Evolutionary conservation across 495 filamentous ascomycete species (phyloP), one percentile per base, ranked within the genome.

Genomic region (Talaromyces wortmannii): DNA sequence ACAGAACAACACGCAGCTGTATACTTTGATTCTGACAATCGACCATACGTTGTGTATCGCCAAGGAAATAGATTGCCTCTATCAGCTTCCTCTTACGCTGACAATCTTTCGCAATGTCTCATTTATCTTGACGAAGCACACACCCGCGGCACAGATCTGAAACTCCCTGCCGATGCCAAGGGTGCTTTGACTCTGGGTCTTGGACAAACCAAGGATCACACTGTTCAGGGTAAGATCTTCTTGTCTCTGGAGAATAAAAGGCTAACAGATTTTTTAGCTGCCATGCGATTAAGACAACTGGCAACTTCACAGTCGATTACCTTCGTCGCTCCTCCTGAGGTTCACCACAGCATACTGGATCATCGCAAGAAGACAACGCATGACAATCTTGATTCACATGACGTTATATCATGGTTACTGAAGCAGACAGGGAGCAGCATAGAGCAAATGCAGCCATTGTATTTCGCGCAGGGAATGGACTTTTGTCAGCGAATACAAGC

Each of bases 101-200:
- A 79, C 5, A 74, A 85, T 12, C 69, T 89, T 6, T 78, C 77
- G 10, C 49, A 63, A 0, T 90, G 85, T 59, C 64, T 91, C 0
- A 81, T 91, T 0, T 92, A 84, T 61, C 68, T 91, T 2, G 88
- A 91, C 45, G 83, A 92, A 58, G 81, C 81, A 0, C 88, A 91
- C 59, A 91, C 88, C 0, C 70, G 88, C 59, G 89, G 89, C 0
- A 88, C 80, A 0, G 88, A 91, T 61, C 61, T 92, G n/a, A 83
- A 77, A 56, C 57, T 91, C 5, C 87, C 87, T 0, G 56, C 57
- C 0, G 7, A 73, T 17, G 83, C 81, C 43, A 60, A 73, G n/a
- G 88, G 82, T 6, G 85, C 84, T 3, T 73, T 92, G n/a, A 91
- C 86, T 0, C 67, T 92, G 1, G 1, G 83, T 68, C 75, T 82